Evolutionary conservation across 2,329 filamentous ascomycete genomes (phyloP), one percentile per base, ranked within the genome.

Genomic region (Aspergillus niger): DNA sequence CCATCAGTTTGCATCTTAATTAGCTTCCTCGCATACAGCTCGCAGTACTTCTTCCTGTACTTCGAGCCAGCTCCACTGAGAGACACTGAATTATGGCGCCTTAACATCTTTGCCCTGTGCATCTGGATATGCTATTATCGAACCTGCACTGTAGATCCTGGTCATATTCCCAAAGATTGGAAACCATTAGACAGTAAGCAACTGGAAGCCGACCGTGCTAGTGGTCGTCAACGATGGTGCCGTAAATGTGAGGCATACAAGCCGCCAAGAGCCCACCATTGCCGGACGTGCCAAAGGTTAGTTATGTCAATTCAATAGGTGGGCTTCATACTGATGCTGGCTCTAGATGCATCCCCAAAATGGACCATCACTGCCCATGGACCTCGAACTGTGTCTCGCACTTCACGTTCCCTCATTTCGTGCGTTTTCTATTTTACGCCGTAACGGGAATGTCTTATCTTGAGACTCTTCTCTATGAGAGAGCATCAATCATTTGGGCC

Each of bases 341-440:
- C 11, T 36, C 15, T 53, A 86, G 84, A 74, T 87, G 85, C 66
- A 83, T 88, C 53, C 84, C 84, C 0, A 87, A 86, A 72, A 87
- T 87, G 85, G 85, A 88, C 70, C 85, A 88, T 69, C 86, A 89
- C 70, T 89, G 86, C 70, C 85, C 86, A 6, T 89, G 86, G 86
- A 88, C 86, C 24, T 78, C 76, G 36, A 89, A 89, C 68, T 89
- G 86, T 68, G 85, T 89, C 56, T 89, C 86, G 44, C 83, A 89
- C 72, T 83, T 83, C 65, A 88, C 86, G 0, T 84, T 87, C 62
- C 86, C 86, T 1, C 86, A 89, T 69, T 89, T 89, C 70, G 73
- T 88, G 15, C 85, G 86, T 22, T 88, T 89, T 70, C 73, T 89
- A 44, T 80, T 84, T 63, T 89, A 85, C 67, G 80, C 85, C 2